A percentile compares a stretch with the other conserved stretches of the same genome.
Conservation (phyloP, 2,329 filamentous ascomycete species). For the Cladophialophora chaetospira region DNA sequence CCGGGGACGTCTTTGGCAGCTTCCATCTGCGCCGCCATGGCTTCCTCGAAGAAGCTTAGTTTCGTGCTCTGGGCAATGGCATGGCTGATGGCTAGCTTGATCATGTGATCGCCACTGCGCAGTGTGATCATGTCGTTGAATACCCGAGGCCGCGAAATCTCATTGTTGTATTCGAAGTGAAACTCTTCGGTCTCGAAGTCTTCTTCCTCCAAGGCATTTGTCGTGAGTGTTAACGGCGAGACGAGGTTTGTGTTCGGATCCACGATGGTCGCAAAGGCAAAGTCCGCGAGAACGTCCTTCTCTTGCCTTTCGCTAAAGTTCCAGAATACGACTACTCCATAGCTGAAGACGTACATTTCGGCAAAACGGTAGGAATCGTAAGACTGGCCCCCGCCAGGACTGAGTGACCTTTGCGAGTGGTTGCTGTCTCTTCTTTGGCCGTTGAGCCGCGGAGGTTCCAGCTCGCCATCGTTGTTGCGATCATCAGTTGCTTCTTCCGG, state of each 20-base stretch:
- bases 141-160: slow-evolving; percentile 82
- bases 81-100: slow-evolving; percentile 66
- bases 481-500: slow-evolving; percentile 37
- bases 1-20: slow-evolving; percentile 92
- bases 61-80: slow-evolving; percentile 98
- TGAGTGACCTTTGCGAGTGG: slow-evolving; percentile 45
- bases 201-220: slow-evolving; percentile 77
- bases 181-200: slow-evolving; percentile 98
- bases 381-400: slow-evolving; percentile 57
- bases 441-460: slow-evolving; percentile 37
- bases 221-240: slow-evolving; percentile 64
- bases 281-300: slow-evolving; percentile 91
- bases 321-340: slow-evolving; percentile 98
- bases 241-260: slow-evolving; percentile 36
- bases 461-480: slow-evolving; percentile 28
- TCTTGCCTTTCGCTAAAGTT: slow-evolving; percentile 96
- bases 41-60: slow-evolving; percentile 91
- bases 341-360: slow-evolving; percentile 96
- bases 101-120: slow-evolving; percentile 95
- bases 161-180: slow-evolving; percentile 92
- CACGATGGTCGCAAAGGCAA: slow-evolving; percentile 67
- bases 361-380: slow-evolving; percentile 76
- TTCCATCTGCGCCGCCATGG: slow-evolving; percentile 91
- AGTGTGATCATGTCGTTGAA: slow-evolving; percentile 99
- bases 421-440: slow-evolving; percentile 34